Evolutionary conservation across 768 basidiomycete species (phyloP), one percentile per base, ranked within the genome.

Genomic region (Punctularia strigosozonata): DNA sequence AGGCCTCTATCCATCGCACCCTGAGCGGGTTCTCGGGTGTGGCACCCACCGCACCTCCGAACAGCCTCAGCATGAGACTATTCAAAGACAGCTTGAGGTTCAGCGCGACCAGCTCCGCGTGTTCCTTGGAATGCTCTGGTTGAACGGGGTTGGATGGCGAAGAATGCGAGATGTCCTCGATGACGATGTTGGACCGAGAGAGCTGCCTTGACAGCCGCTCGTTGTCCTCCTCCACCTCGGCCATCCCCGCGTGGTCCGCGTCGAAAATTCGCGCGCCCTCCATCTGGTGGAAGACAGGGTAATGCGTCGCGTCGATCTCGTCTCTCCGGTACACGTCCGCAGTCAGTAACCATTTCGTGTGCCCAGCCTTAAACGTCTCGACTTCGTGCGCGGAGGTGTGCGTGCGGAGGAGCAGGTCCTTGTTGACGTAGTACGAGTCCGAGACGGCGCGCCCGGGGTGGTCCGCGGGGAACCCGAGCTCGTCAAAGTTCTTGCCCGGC

Each of bases 311-410:
- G 63, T 99, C 95, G 45, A 99, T 98, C 61, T 98, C 95, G 71
- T 99, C 95, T 50, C 95, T 77, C 36, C 95, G 65, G 60, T 98
- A 99, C 38, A 99, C 95, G 63, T 99, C 95, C 22, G 95, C 91
- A 6, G 90, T 85, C 18, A 98, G 67, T 23, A 99, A 67, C 87
- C 92, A 99, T 38, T 71, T 71, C 17, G 81, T 77, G 46, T 80
- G 66, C 4, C 87, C 87, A 31, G 65, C 62, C 23, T 71, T 60
- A 57, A 95, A 98, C 5, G 79, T 78, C 43, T 95, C 91, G 23
- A 98, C 85, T 63, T 99, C 94, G 56, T 99, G 95, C 4, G 95
- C 89, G n/a, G 86, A 90, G 1, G 95, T 97, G 57, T 99, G 95
- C 0, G 95, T 98, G 30, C 95, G 81, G 25, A 99, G 75, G 88